These are phyloP conservation scores for Przewalskia tangutica DNA, from an alignment of 257 asterid genomes.

Conservation along the genomic window DNA sequence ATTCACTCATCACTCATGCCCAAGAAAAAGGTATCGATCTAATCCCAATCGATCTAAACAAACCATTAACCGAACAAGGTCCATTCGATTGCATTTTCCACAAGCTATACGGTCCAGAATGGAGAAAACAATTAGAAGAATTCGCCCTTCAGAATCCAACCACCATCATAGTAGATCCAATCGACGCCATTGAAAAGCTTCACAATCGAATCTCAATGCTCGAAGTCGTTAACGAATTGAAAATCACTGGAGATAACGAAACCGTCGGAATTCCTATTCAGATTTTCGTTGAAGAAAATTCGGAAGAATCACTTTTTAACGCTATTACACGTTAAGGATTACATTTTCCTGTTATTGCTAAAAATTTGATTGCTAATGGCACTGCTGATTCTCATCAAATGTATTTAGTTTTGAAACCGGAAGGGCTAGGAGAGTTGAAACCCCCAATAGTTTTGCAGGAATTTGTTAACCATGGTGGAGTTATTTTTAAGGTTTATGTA, in stretches of 20 bases:
- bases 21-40: slow-evolving; percentile 46
- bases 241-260: background rate
- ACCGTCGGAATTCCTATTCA: slow-evolving; percentile 38
- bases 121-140: slow-evolving; percentile 38
- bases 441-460: slow-evolving; percentile 70
- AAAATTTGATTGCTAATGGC: slow-evolving; percentile 59
- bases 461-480: slow-evolving; percentile 87
- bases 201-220: slow-evolving; percentile 75
- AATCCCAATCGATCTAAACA: slow-evolving; percentile 26
- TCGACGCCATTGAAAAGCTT: slow-evolving; percentile 46
- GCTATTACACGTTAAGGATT: slow-evolving; percentile 7
- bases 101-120: slow-evolving; percentile 43
- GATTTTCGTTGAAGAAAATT: slow-evolving; percentile 15
- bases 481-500: slow-evolving; percentile 73
- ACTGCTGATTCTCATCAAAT: slow-evolving; percentile 59
- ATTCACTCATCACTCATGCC: slow-evolving; percentile 50
- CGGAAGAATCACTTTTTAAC: slow-evolving; percentile 12
- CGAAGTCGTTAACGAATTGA: slow-evolving; percentile 37
- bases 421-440: slow-evolving; percentile 42
- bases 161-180: slow-evolving; percentile 46
- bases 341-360: slow-evolving; percentile 60
- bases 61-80: slow-evolving; percentile 50
- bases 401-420: slow-evolving; percentile 45
- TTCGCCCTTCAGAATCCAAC: slow-evolving; percentile 26
- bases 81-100: slow-evolving; percentile 68